Percentiles rank a stretch among this genome's conserved stretches.
These are phyloP conservation scores for Friedmanniomyces endolithicus DNA, from an alignment of 495 filamentous ascomycete species.

Conservation along the genomic window DNA sequence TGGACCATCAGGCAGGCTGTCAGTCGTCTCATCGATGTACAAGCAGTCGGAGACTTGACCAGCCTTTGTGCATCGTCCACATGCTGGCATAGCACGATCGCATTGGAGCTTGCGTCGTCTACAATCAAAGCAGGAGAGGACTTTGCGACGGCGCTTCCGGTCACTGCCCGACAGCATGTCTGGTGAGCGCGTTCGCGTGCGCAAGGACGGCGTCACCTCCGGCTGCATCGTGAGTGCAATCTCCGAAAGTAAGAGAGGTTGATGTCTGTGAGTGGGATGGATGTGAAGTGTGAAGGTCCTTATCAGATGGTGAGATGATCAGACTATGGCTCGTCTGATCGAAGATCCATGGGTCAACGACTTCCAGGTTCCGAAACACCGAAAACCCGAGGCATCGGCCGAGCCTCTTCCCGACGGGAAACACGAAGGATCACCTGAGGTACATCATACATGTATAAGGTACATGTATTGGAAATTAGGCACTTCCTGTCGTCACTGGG, in stretches of 20 bases:
- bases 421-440: no score
- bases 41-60: conserved; percentile 16
- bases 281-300: background rate
- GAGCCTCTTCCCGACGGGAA: background rate
- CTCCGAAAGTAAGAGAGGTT: background rate
- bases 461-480: no score
- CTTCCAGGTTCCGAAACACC: background rate
- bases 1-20: background rate
- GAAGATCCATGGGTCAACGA: no score
- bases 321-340: no score
- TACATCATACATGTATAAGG: no score
- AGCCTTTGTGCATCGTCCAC: conserved; percentile 17
- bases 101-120: conserved; percentile 21
- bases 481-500: no score
- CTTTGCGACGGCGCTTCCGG: conserved; percentile 21
- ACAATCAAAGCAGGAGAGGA: conserved; percentile 21
- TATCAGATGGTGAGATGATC: no score
- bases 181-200: conserved; percentile 2
- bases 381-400: background rate
- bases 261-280: background rate
- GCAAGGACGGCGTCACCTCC: background rate
- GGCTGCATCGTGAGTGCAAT: background rate
- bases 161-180: conserved; percentile 7
- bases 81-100: conserved; percentile 19
- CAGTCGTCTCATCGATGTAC: background rate